A percentile compares a stretch with the other conserved stretches of the same genome.
These are phyloP conservation scores for Crithidia acanthocephali DNA, from an alignment of 208 protist genomes.

Conservation along the genomic window DNA sequence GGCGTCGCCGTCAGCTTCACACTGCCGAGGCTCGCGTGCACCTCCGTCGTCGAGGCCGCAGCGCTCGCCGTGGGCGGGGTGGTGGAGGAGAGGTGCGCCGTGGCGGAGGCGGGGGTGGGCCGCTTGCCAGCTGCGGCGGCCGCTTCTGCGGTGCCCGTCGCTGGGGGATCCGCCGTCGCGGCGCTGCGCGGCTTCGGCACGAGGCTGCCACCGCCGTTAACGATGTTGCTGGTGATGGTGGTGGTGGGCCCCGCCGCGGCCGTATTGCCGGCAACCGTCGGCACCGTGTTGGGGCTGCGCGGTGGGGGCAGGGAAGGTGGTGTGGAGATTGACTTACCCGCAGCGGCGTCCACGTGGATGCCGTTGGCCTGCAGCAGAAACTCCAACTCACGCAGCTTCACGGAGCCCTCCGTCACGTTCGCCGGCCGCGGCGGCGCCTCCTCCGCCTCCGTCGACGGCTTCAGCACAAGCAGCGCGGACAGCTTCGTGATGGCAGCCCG, in stretches of 20 bases:
- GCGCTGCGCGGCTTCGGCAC: conserved; percentile 65
- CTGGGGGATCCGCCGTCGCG: conserved; percentile 13
- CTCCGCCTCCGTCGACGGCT: conserved; percentile 20
- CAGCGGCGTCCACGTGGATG: conserved; percentile 17
- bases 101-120: conserved; percentile 32
- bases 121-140: conserved; percentile 9
- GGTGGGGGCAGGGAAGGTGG: conserved; percentile 14
- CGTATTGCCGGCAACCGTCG: background rate
- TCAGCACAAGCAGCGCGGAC: conserved; percentile 71
- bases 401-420: conserved; percentile 20
- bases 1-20: conserved; percentile 40
- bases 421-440: conserved; percentile 4
- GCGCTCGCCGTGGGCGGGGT: background rate
- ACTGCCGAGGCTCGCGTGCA: conserved; percentile 7
- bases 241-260: background rate
- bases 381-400: conserved; percentile 36
- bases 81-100: conserved; percentile 39
- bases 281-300: background rate
- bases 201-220: conserved; percentile 4
- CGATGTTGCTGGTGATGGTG: conserved; percentile 22
- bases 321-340: background rate
- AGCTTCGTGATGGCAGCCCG: conserved; percentile 81
- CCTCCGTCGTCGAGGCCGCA: conserved; percentile 5
- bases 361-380: conserved; percentile 39
- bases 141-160: background rate